These are phyloP conservation scores for Stagonosporopsis cucurbitacearum DNA, from an alignment of 2,329 filamentous ascomycete genomes.

Conservation along the genomic window DNA sequence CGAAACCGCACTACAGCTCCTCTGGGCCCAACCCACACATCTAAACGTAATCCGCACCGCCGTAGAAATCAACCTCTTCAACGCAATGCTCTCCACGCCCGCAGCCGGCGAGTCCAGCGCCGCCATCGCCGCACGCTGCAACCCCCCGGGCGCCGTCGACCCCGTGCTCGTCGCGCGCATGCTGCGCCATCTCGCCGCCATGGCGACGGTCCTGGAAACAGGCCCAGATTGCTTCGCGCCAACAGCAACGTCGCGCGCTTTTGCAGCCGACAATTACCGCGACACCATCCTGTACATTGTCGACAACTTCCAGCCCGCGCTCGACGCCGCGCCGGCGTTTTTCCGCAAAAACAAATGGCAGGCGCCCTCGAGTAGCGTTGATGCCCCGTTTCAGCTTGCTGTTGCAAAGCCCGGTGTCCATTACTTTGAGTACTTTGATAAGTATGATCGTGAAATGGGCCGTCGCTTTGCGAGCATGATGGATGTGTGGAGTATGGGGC, in stretches of 20 bases:
- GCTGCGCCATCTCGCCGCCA: constrained; percentile 39
- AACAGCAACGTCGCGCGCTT: constrained; percentile 24
- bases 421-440: constrained; percentile 35
- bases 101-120: constrained; percentile 16
- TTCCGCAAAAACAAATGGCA: constrained; percentile 26
- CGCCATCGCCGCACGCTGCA: constrained; percentile 22
- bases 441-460: constrained; percentile 30
- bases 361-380: constrained; percentile 22
- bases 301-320: constrained; percentile 30
- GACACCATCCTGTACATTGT: constrained; percentile 32
- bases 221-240: constrained; percentile 27
- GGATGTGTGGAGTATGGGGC: constrained; percentile 34
- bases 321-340: constrained; percentile 25
- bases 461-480: constrained; percentile 38
- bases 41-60: constrained; percentile 28
- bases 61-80: constrained; percentile 32
- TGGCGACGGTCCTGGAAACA: constrained; percentile 29
- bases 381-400: constrained; percentile 33
- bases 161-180: constrained; percentile 33
- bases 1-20: constrained; percentile 28
- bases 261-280: constrained; percentile 27
- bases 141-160: constrained; percentile 20
- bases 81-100: constrained; percentile 24
- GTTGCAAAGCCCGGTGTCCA: constrained; percentile 28
- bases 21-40: constrained; percentile 36